Base-by-base conservation (phyloP, 1,284 basidiomycete species). In the Hemileia vastatrix region DNA sequence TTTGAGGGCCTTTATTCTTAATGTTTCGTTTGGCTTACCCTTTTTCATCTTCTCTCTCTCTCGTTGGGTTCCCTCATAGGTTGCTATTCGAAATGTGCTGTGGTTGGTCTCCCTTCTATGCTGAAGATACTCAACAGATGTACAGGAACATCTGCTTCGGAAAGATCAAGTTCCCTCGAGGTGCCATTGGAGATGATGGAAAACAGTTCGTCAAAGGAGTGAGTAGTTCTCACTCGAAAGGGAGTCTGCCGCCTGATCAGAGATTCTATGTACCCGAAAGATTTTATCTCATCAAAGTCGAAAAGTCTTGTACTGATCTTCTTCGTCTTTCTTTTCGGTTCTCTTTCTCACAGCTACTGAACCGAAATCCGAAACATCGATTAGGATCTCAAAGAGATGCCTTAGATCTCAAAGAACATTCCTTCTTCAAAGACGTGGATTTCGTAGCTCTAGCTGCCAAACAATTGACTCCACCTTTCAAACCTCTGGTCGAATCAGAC, bases 401-500 rank as follows among this genome's bases (percentile, higher is more conserved):
- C 0, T 90, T 82, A 60, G 94, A 99, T 72, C 83, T 98, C 66
- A 97, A 96, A 76, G 90, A 90, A 71, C 95, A 99, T 73, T 80
- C 90, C 1, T 99, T 98, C 80, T 98, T 99, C 82, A 83, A 84
- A 70, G 79, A 81, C 50, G 91, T 98, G 72, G 91, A 96, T 77
- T 96, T 91, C 90, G 80, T 82, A 50, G 84, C 87, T 1, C 83
- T 98, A 23, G 83, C 86, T 51, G 82, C 82, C 70, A 95, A 95
- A 77, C 89, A 94, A 74, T 85, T 94, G 55, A 90, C 93, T 0
- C 95, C 95, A 2, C 94, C 95, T 1, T 99, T 98, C 82, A 98
- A 97, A 77, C 95, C 95, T 13, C 82, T 88, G 64, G 94, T 99
- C 68, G 94, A 97, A 76, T 95, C 91, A 23, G 95, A 99, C 80